Base-by-base conservation (phyloP, 129 eudicot genomes). In the Erigeron canadensis region DNA sequence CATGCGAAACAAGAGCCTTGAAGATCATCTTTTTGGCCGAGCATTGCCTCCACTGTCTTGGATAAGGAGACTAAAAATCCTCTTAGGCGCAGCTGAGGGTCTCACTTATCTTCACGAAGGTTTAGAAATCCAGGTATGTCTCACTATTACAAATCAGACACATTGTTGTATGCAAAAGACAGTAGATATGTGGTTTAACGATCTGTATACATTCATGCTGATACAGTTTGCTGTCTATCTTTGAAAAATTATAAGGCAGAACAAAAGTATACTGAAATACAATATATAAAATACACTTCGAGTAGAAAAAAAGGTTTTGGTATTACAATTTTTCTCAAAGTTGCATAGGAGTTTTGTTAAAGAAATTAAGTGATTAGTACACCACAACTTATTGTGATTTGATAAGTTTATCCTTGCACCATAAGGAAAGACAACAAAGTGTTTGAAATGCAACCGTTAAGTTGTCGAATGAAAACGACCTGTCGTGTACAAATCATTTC, bases 1-100 rank as follows among this genome's bases (percentile, higher is more conserved):
- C 86, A 87, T 90, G 94, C 76, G 64, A 0, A 90, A 90, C 70
- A 85, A 72, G 67, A 90, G 97, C 86, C 80, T 90, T 72, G 97
- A 90, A 69, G 81, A 80, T 64, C 97, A 90, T 85, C 84, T 90
- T 22, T 90, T 90, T 56, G 77, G 76, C 68, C 69, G 75, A 44
- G 73, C 82, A 39, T 40, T 73, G 37, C 84, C 85, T 9, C 63
- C 77, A 28, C 71, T 90, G 37, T 86, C 95, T 56, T 90, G 91
- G 97, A 69, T 42, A 62, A 87, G 80, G 13, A 67, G 97, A 64
- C 75, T 90, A 8, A 74, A 73, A 48, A 87, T 90, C 76, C 79
- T 90, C 73, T 84, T 87, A 12, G 91, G 88, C 23, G 91, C 97
- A 8, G 97, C 97, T 28, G 72, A 77, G 75, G 91, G 97, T 53